Evolutionary conservation across 176 grass and related monocot species (phyloP).

Genomic region (Musa beccarii): DNA sequence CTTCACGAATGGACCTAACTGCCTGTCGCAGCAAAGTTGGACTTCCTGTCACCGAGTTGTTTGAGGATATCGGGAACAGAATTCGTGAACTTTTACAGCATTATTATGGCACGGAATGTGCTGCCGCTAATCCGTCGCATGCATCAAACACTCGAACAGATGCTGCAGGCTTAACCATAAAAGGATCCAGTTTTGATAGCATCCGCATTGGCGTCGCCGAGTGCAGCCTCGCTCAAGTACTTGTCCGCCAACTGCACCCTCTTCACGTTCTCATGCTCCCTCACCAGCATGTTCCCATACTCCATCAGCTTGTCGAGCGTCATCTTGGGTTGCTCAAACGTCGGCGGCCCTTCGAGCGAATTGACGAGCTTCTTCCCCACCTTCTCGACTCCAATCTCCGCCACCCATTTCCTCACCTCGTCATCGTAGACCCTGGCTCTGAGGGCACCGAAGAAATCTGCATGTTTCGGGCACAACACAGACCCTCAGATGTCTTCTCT

Average conservation of each 20-base stretch:
- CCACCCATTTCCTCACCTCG: constrained; percentile 67
- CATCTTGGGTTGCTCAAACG: constrained; percentile 68
- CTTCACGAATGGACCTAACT: too few relatives aligned
- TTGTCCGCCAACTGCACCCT: constrained; percentile 81
- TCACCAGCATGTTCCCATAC: constrained; percentile 60
- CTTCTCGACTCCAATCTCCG: constrained; percentile 29
- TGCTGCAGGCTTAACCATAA: constrained; percentile 19
- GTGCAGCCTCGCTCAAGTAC: constrained; percentile 68
- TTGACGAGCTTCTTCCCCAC: constrained; percentile 64
- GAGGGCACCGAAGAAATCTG: constrained; percentile 86
- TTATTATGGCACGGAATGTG: too few relatives aligned
- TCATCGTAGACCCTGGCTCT: constrained; percentile 79
- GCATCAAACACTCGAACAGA: too few relatives aligned
- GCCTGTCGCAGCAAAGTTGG: too few relatives aligned
- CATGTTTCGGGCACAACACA: not conserved
- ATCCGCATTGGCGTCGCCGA: constrained; percentile 62
- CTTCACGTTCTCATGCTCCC: constrained; percentile 85
- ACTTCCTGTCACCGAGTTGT: too few relatives aligned
- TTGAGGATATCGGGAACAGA: too few relatives aligned
- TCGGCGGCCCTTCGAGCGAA: constrained; percentile 55
- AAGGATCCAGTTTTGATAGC: constrained; percentile 57
- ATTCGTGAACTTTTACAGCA: too few relatives aligned
- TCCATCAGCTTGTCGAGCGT: constrained; percentile 55
- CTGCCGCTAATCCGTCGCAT: too few relatives aligned
- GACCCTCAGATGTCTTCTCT: not conserved